These are phyloP conservation scores for Brassica incana DNA, from an alignment of 345 rosid species.

Conservation along the genomic window DNA sequence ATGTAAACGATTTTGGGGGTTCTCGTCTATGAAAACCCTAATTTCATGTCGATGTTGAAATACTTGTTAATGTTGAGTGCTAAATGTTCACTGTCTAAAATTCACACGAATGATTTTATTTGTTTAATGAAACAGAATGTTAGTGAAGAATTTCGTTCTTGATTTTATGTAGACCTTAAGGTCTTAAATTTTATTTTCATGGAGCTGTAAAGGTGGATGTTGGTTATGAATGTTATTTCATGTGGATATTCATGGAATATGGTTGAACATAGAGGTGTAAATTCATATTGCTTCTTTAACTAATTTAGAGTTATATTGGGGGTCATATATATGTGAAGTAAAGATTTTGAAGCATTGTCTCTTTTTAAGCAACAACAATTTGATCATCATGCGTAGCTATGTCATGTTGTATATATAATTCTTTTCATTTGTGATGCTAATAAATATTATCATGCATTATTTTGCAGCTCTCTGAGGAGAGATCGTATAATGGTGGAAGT, in stretches of 20 bases:
- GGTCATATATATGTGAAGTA: slow-evolving; percentile 20
- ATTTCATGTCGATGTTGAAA: slow-evolving; percentile 24
- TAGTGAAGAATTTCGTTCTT: slow-evolving; percentile 23
- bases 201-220: slow-evolving; percentile 15
- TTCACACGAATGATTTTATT: slow-evolving; percentile 4
- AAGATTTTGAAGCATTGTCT: slow-evolving; percentile 22
- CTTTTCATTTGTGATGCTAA: not conserved
- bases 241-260: slow-evolving; percentile 40
- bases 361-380: not conserved
- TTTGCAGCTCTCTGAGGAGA: slow-evolving; percentile 18
- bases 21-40: slow-evolving; percentile 51
- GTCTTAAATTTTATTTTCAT: slow-evolving; percentile 29
- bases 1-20: not conserved
- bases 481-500: slow-evolving; percentile 38
- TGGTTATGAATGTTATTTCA: slow-evolving; percentile 50
- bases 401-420: not conserved
- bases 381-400: slow-evolving; percentile 4
- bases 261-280: not conserved
- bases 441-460: not conserved
- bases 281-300: not conserved
- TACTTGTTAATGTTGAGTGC: slow-evolving; percentile 14
- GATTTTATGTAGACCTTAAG: slow-evolving; percentile 47
- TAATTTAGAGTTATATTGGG: slow-evolving; percentile 9
- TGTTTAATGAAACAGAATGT: not conserved
- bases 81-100: not conserved